Percentiles rank a stretch among this genome's conserved stretches.
These are phyloP conservation scores for Dorcoceras hygrometricum DNA, from an alignment of 257 asterid species.

Conservation along the genomic window DNA sequence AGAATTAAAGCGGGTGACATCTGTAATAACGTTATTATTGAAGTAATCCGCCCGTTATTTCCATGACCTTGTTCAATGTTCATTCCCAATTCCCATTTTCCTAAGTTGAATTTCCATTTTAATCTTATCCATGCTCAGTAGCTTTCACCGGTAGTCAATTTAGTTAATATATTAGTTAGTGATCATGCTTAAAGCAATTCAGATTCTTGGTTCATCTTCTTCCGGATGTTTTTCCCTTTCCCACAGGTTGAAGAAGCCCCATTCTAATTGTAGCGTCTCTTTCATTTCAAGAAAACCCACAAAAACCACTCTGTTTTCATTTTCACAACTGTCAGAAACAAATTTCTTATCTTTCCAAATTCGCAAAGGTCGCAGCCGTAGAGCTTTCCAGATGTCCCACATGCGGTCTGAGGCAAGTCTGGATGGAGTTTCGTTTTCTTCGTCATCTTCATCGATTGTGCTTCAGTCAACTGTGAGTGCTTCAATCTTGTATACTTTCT, in stretches of 20 bases:
- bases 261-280: constrained; percentile 34
- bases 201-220: constrained; percentile 71
- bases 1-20: too few species aligned
- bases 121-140: too few species aligned
- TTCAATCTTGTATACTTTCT: neutral
- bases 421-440: constrained; percentile 41
- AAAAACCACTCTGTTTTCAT: constrained; percentile 19
- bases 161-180: neutral
- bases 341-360: constrained; percentile 27
- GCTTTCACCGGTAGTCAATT: too few species aligned
- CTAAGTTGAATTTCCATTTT: too few species aligned
- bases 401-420: constrained; percentile 48
- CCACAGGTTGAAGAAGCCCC: constrained; percentile 52
- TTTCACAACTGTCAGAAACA: constrained; percentile 15
- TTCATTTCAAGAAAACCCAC: constrained; percentile 55
- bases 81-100: too few species aligned
- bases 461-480: constrained; percentile 59
- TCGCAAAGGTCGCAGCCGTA: constrained; percentile 33
- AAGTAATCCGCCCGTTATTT: too few species aligned
- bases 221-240: constrained; percentile 49
- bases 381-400: constrained; percentile 54
- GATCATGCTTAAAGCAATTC: constrained; percentile 80
- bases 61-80: too few species aligned
- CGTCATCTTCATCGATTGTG: constrained; percentile 42
- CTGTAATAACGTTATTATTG: too few species aligned